Conservation (phyloP, 768 basidiomycete species). For the Macrolepiota fuliginosa region DNA sequence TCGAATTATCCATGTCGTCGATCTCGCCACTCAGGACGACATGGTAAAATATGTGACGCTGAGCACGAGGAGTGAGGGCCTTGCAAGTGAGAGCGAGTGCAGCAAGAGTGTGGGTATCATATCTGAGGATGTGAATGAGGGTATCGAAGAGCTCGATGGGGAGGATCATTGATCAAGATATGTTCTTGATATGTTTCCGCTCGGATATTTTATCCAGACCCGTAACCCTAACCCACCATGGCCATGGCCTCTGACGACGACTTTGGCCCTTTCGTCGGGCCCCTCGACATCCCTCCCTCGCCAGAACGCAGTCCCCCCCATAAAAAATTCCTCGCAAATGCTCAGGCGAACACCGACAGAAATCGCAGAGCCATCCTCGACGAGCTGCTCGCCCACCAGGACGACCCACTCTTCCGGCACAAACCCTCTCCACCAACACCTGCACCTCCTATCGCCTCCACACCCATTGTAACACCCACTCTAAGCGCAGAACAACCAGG, state of each 20-base stretch:
- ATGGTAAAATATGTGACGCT: background rate
- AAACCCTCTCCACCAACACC: background rate
- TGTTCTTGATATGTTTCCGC: background rate
- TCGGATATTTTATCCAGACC: background rate
- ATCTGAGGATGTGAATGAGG: slow-evolving; percentile 1
- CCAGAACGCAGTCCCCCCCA: background rate
- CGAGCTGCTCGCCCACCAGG: slow-evolving; percentile 8
- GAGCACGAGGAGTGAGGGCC: background rate
- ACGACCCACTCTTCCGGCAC: slow-evolving; percentile 10
- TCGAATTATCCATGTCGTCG: background rate
- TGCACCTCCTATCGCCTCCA: slow-evolving; percentile 5
- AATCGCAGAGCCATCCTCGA: slow-evolving; percentile 7
- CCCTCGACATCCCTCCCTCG: slow-evolving; percentile 4
- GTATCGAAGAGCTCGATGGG: slow-evolving; percentile 7
- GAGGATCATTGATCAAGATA: slow-evolving; percentile 7
- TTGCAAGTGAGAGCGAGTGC: background rate
- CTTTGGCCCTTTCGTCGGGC: slow-evolving; percentile 10
- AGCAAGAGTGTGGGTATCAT: background rate
- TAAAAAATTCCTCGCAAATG: slow-evolving; percentile 3
- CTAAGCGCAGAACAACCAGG: background rate
- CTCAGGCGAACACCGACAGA: slow-evolving; percentile 8
- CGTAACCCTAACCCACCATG: slow-evolving; percentile 8
- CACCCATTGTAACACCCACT: background rate
- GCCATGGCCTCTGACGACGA: slow-evolving; percentile 1
- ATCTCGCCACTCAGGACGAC: background rate